Percentiles rank a stretch among this genome's conserved stretches.
These are phyloP conservation scores for Berberis thunbergii DNA, from an alignment of 164 flowering plant species.

Conservation along the genomic window DNA sequence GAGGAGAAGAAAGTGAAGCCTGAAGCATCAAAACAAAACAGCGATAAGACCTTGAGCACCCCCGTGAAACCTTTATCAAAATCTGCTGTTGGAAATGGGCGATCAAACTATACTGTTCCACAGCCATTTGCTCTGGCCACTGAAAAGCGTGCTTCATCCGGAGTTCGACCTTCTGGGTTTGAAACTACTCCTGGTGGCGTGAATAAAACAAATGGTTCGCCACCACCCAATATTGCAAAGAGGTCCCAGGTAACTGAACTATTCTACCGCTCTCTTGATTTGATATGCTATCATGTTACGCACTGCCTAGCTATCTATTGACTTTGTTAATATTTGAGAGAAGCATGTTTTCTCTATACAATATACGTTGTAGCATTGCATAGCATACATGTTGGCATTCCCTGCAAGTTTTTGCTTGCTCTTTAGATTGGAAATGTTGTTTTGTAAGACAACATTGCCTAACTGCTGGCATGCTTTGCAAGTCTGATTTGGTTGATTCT, in stretches of 20 bases:
- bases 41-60: conserved; percentile 23
- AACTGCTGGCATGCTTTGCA: too few species aligned
- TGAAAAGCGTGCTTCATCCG: conserved; percentile 66
- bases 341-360: too few species aligned
- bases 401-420: too few species aligned
- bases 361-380: too few species aligned
- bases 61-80: neutral
- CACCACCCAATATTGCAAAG: conserved; percentile 21
- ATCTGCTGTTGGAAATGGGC: conserved; percentile 29
- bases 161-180: conserved; percentile 31
- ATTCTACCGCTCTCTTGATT: neutral
- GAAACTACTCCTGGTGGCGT: conserved; percentile 25
- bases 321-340: too few species aligned
- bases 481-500: too few species aligned
- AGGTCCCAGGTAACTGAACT: conserved; percentile 25
- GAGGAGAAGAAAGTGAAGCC: conserved; percentile 22
- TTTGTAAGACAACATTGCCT: too few species aligned
- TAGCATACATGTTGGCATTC: too few species aligned
- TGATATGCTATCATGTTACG: neutral
- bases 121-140: conserved; percentile 83
- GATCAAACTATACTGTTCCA: conserved; percentile 44
- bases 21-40: conserved; percentile 20
- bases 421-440: too few species aligned
- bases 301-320: too few species aligned
- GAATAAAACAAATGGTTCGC: conserved; percentile 20